A percentile compares a stretch with the other conserved stretches of the same genome.
phyloP scores from a whole-genome alignment of 2,329 filamentous ascomycete genomes.

The Tolypocladium tropicale region DNA sequence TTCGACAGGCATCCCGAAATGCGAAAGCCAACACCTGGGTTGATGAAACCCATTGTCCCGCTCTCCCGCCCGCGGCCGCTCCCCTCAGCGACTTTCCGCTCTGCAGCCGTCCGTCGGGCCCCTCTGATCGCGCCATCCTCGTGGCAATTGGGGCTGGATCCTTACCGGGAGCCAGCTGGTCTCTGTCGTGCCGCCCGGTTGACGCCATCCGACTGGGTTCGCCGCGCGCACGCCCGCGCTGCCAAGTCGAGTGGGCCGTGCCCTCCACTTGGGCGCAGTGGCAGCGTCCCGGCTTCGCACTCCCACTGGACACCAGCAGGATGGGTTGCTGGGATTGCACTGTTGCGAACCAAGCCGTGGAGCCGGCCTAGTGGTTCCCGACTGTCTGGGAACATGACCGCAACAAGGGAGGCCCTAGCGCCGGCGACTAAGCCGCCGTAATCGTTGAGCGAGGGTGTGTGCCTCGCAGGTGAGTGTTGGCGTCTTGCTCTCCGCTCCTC shows the following conservation, averaged over 20 bases:
- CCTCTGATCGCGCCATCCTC: conserved; percentile 6
- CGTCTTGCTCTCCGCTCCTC: neutral
- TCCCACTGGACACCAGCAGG: conserved; percentile 7
- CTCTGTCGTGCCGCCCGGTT: neutral
- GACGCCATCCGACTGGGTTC: neutral
- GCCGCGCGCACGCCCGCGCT: neutral
- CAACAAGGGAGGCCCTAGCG: conserved; percentile 12
- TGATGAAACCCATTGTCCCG: neutral
- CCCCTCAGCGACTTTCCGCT: neutral
- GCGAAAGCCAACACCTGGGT: neutral
- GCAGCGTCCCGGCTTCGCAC: neutral
- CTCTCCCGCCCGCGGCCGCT: neutral
- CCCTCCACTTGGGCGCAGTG: neutral
- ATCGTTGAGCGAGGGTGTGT: neutral
- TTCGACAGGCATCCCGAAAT: neutral
- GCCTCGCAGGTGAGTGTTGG: too few relatives aligned
- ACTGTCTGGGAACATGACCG: conserved; percentile 19
- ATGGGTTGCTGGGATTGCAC: conserved; percentile 11
- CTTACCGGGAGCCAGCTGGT: neutral
- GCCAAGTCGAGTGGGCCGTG: conserved; percentile 5
- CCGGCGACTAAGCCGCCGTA: conserved; percentile 6
- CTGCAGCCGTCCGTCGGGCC: neutral
- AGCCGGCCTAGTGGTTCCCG: conserved; percentile 18
- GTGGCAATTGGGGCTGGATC: conserved; percentile 3
- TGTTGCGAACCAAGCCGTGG: conserved; percentile 18